A percentile compares a stretch with the other conserved stretches of the same genome.
Conservation (phyloP, 768 basidiomycete species). For the Mycena alexandri region DNA sequence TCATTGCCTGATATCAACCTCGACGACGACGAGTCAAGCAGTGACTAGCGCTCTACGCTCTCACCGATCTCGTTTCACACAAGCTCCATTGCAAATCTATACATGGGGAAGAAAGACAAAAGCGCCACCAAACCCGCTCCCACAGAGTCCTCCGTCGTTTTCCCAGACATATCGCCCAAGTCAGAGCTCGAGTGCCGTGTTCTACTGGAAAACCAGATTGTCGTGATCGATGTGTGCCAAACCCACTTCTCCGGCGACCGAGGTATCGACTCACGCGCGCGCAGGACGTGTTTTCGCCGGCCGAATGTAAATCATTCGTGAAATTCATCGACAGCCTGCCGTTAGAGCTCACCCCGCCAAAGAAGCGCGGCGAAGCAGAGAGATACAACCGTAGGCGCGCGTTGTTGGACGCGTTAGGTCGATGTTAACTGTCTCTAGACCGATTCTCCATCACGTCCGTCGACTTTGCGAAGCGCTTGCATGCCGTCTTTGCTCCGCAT, state of each 20-base stretch:
- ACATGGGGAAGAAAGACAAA: conserved; percentile 29
- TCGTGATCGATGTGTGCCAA: conserved; percentile 67
- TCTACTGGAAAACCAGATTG: conserved; percentile 74
- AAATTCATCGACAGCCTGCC: conserved; percentile 71
- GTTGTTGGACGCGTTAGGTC: background rate
- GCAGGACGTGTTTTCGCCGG: conserved; percentile 68
- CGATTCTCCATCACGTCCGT: conserved; percentile 71
- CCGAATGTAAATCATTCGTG: conserved; percentile 72
- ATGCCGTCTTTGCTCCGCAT: conserved; percentile 64
- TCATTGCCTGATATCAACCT: background rate
- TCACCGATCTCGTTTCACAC: conserved; percentile 2
- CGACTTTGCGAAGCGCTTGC: conserved; percentile 69
- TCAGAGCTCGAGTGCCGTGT: conserved; percentile 57
- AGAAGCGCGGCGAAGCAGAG: conserved; percentile 79
- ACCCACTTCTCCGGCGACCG: background rate
- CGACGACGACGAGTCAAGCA: too few species aligned
- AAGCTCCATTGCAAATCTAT: background rate
- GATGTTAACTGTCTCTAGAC: conserved; percentile 52
- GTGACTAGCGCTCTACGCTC: too few species aligned
- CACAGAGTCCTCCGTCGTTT: conserved; percentile 38
- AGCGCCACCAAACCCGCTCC: background rate
- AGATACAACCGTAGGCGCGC: conserved; percentile 70
- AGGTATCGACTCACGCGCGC: background rate
- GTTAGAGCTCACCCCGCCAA: conserved; percentile 76
- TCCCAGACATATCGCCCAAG: conserved; percentile 63